Base-by-base conservation (phyloP, 78 protist species). In the Reticulomyxa filosa region DNA sequence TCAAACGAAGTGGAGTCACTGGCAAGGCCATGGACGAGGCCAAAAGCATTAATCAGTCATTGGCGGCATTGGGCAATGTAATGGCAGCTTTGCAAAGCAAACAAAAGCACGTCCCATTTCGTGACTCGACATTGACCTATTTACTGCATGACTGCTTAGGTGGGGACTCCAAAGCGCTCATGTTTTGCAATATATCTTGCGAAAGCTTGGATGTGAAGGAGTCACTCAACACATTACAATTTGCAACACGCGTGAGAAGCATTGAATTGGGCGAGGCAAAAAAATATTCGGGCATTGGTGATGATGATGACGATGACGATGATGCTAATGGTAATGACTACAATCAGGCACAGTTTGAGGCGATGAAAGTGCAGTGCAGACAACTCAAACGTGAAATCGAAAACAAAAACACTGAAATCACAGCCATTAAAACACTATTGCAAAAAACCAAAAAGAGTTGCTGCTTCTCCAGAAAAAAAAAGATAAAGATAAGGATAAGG, bases 171-270 rank as follows among this genome's bases (percentile, higher is more conserved):
- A 63, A 37, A 32, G 23, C 42, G 42, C 11, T 67, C 22, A 56
- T 67, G 61, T 56, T 67, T 8, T 53, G 72, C 57, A 38, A 53
- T 25, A 34, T 67, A 33, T 32, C 62, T 4, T 56, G 64, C 51
- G 69, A 46, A 6, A 8, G 25, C 48, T 6, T 61, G 27, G 5
- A 7, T 6, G 10, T 38, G 4, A 38, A 25, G 5, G 65, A 61
- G 39, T 32, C 57, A 7, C 39, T 67, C 3, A 53, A 53, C 34
- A 38, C 72, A 22, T 62, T 67, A 8, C 20, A 8, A 25, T 59
- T 59, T 27, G 59, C 59, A 29, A 32, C 59, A 8, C 59, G 59
- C 11, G 59, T 55, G 8, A 33, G 39, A 22, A 32, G 39, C 11
- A 8, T 59, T 38, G 37, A 59, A 22, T 46, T 59, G 46, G 65